phyloP scores from a whole-genome alignment of 1,139 yeast genomes.

The Hyphopichia buzzinii region DNA sequence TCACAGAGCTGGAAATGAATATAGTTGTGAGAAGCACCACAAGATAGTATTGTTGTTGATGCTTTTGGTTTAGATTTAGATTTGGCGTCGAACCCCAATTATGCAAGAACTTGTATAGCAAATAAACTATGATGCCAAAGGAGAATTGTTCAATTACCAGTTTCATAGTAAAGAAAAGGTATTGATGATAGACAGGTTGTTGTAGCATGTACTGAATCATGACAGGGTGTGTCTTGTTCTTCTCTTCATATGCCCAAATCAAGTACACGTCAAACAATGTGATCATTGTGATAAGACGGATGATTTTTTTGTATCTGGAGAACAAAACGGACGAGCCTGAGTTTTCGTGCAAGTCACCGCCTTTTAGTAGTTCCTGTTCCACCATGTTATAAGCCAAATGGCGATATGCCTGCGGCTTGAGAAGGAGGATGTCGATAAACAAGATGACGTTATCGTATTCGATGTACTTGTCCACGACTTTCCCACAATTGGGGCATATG shows the following conservation, averaged over 20 bases:
- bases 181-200: slow-evolving; percentile 56
- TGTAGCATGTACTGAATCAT: slow-evolving; percentile 34
- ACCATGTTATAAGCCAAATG: slow-evolving; percentile 79
- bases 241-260: slow-evolving; percentile 90
- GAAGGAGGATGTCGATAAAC: slow-evolving; percentile 75
- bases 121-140: slow-evolving; percentile 52
- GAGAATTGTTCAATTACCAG: slow-evolving; percentile 59
- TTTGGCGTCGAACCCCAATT: slow-evolving; percentile 30
- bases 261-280: slow-evolving; percentile 87
- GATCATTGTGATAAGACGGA: slow-evolving; percentile 59
- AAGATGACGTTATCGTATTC: slow-evolving; percentile 85
- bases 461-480: slow-evolving; percentile 84
- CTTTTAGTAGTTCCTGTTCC: slow-evolving; percentile 28
- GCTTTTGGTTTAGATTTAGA: slow-evolving; percentile 14
- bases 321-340: neutral
- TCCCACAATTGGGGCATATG: slow-evolving; percentile 69
- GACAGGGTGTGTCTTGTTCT: slow-evolving; percentile 32
- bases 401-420: slow-evolving; percentile 87
- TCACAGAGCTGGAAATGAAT: slow-evolving; percentile 72
- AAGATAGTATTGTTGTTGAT: slow-evolving; percentile 23
- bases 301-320: slow-evolving; percentile 23
- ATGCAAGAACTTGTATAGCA: slow-evolving; percentile 29
- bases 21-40: slow-evolving; percentile 63
- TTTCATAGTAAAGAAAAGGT: slow-evolving; percentile 60
- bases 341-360: slow-evolving; percentile 6